Conservation (phyloP, 352 stramenopile genomes). For the Phytopythium boreale region DNA sequence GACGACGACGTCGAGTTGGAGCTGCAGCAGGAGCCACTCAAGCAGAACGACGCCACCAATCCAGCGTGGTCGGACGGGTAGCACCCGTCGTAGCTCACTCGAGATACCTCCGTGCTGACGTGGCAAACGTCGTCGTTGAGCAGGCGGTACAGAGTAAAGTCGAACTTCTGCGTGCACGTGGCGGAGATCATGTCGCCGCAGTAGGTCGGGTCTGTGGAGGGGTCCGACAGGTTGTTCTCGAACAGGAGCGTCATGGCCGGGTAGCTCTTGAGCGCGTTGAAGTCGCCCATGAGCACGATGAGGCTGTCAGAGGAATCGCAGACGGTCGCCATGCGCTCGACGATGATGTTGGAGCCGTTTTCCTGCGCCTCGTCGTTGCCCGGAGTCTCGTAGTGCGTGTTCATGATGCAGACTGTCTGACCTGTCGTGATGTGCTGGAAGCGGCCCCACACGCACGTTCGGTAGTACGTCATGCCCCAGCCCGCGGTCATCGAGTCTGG, state of each 20-base stretch:
- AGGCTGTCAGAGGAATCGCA: constrained; percentile 60
- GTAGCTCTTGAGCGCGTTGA: constrained; percentile 69
- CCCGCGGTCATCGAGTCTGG: constrained; percentile 40
- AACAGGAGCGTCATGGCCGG: constrained; percentile 62
- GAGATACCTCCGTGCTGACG: constrained; percentile 54
- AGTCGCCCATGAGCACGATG: constrained; percentile 61
- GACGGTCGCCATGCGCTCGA: constrained; percentile 39
- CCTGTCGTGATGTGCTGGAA: constrained; percentile 68
- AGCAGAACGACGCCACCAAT: constrained; percentile 54
- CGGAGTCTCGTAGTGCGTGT: constrained; percentile 83
- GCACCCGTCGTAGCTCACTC: constrained; percentile 58
- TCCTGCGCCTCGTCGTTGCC: constrained; percentile 71
- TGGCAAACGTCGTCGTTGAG: constrained; percentile 44
- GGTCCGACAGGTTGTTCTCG: constrained; percentile 43
- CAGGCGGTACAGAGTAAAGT: constrained; percentile 53
- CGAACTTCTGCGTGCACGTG: constrained; percentile 67
- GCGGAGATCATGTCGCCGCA: constrained; percentile 60
- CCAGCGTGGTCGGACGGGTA: constrained; percentile 76
- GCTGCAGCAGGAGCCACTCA: constrained; percentile 55
- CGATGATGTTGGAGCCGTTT: constrained; percentile 64
- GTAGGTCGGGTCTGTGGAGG: constrained; percentile 52
- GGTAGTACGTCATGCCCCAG: constrained; percentile 75
- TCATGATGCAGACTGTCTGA: constrained; percentile 66
- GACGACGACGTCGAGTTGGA: constrained; percentile 27
- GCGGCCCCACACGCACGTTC: constrained; percentile 62